These are phyloP conservation scores for Lepidium didymum DNA, from an alignment of 345 rosid species.

Conservation along the genomic window DNA sequence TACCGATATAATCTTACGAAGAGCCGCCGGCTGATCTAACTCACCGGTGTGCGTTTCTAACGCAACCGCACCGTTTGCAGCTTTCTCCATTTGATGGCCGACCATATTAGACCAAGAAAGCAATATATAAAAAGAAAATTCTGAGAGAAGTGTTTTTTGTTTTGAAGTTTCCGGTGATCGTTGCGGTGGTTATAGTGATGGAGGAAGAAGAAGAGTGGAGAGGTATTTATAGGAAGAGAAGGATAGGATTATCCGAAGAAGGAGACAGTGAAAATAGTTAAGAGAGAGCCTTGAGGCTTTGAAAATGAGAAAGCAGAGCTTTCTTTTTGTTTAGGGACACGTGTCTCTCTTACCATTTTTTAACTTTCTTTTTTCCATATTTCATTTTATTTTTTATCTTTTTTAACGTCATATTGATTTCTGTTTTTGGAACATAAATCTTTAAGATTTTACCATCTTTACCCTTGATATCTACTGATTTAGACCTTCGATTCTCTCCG, in stretches of 20 bases:
- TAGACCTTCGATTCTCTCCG: constrained; percentile 21
- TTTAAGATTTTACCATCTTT: background rate
- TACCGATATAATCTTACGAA: constrained; percentile 51
- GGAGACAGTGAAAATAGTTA: constrained; percentile 9
- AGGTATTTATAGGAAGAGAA: constrained; percentile 26
- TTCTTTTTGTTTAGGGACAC: constrained; percentile 18
- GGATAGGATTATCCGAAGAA: constrained; percentile 23
- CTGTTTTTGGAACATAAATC: constrained; percentile 11
- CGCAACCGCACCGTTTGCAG: constrained; percentile 14
- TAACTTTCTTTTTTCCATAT: background rate
- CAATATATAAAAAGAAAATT: background rate
- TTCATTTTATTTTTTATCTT: background rate
- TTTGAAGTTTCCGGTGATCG: background rate
- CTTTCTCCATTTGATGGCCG: constrained; percentile 22
- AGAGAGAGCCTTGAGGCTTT: constrained; percentile 7
- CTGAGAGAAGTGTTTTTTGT: background rate
- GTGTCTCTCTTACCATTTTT: background rate
- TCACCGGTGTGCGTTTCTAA: constrained; percentile 21
- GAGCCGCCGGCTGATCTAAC: constrained; percentile 23
- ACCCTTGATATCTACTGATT: background rate
- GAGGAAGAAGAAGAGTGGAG: constrained; percentile 9
- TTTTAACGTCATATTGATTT: constrained; percentile 5
- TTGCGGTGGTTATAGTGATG: constrained; percentile 21
- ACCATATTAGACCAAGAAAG: constrained; percentile 2
- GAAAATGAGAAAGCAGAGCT: background rate